Evolutionary conservation across 192 early-diverging fungal species (phyloP).

Genomic region (Backusella parvicylindrica): DNA sequence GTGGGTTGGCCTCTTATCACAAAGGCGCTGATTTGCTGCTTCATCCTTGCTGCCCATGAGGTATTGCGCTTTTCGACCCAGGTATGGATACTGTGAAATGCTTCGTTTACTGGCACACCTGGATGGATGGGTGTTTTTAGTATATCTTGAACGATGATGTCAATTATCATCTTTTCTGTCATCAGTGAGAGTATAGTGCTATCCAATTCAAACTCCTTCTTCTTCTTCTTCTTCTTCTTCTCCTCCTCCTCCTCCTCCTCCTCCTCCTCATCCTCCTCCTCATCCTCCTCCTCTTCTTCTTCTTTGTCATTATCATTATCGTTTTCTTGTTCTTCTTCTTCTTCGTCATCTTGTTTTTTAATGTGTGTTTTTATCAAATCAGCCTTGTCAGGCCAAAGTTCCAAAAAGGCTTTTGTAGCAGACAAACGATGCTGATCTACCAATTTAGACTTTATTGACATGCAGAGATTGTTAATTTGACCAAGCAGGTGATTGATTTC

Average conservation of each 20-base stretch:
- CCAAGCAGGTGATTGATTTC: conserved; percentile 11
- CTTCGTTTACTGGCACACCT: conserved; percentile 17
- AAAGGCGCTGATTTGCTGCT: conserved; percentile 17
- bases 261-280: neutral
- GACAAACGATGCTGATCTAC: neutral
- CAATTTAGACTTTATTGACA: conserved; percentile 2
- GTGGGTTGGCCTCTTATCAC: conserved; percentile 8
- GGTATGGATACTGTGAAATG: conserved; percentile 12
- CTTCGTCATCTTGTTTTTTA: too few relatives aligned
- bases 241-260: too few relatives aligned
- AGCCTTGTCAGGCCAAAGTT: conserved; percentile 9
- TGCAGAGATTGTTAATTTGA: conserved; percentile 23
- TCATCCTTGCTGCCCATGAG: conserved; percentile 18
- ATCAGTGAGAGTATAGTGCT: conserved; percentile 14
- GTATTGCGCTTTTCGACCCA: conserved; percentile 21
- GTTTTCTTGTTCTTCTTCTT: too few relatives aligned
- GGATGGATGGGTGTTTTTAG: conserved; percentile 20
- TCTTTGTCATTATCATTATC: too few relatives aligned
- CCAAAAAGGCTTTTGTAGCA: conserved; percentile 2
- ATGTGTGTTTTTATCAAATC: neutral
- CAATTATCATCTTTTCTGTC: conserved; percentile 27
- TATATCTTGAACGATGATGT: conserved; percentile 4
- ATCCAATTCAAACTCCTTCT: neutral
- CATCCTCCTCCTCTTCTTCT: neutral
- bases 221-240: neutral